These are phyloP conservation scores for Phialophora chinensis DNA, from an alignment of 2,329 filamentous ascomycete species.

Conservation along the genomic window DNA sequence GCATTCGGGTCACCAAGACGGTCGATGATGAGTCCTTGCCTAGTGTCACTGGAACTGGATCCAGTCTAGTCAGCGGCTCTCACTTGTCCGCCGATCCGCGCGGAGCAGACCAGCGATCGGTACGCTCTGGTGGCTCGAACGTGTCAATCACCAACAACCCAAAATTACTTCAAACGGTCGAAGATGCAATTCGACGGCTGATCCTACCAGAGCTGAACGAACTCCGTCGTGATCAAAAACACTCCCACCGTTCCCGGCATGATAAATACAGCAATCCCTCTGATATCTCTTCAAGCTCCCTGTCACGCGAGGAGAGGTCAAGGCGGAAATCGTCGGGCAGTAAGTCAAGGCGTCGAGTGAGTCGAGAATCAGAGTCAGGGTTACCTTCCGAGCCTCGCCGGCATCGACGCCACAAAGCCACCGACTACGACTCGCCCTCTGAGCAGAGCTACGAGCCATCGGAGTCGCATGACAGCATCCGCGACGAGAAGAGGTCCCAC, in stretches of 20 bases:
- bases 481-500: conserved; percentile 59
- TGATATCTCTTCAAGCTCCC: conserved; percentile 61
- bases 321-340: conserved; percentile 56
- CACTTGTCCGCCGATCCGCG: conserved; percentile 57
- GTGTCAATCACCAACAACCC: conserved; percentile 86
- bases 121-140: conserved; percentile 63
- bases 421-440: conserved; percentile 55
- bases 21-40: conserved; percentile 59
- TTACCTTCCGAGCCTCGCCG: conserved; percentile 61
- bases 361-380: conserved; percentile 63
- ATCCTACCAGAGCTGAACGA: conserved; percentile 92
- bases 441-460: conserved; percentile 54
- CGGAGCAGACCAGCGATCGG: conserved; percentile 64
- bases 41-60: conserved; percentile 65
- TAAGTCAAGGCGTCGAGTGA: conserved; percentile 65
- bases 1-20: conserved; percentile 57
- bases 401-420: conserved; percentile 60
- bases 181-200: conserved; percentile 87
- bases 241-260: conserved; percentile 70
- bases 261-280: conserved; percentile 68
- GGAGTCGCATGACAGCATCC: conserved; percentile 53
- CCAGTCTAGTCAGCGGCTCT: conserved; percentile 64
- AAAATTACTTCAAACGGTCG: conserved; percentile 85
- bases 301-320: conserved; percentile 61
- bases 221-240: conserved; percentile 84